Conservation (phyloP, 2,329 filamentous ascomycete species). For the Byssothecium circinans region DNA sequence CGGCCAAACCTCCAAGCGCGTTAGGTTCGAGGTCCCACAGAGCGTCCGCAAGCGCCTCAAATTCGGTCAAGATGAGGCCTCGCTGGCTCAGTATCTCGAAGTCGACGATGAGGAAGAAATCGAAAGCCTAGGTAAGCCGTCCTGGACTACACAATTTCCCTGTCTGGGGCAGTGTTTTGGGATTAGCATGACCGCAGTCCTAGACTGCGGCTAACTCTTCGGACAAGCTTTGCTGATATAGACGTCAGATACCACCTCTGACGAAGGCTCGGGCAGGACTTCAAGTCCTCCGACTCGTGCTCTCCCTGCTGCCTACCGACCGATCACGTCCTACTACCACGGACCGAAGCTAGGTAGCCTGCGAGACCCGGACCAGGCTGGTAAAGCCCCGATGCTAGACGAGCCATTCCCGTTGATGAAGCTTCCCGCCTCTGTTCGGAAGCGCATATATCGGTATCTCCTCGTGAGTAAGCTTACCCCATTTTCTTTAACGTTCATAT, state of each 20-base stretch:
- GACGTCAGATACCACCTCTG: too few species aligned
- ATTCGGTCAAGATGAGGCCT: slow-evolving; percentile 12
- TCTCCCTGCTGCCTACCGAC: not conserved
- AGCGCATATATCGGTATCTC: slow-evolving; percentile 24
- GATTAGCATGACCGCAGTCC: too few species aligned
- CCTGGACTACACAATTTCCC: too few species aligned
- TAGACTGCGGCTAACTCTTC: too few species aligned
- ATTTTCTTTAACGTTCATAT: too few species aligned
- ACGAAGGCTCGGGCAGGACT: too few species aligned
- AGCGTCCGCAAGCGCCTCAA: slow-evolving; percentile 1
- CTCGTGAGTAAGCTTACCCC: slow-evolving; percentile 10
- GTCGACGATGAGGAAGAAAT: slow-evolving; percentile 9
- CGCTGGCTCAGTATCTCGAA: slow-evolving; percentile 10
- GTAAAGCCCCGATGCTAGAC: not conserved
- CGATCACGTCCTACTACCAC: not conserved
- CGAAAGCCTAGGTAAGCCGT: not conserved
- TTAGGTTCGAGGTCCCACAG: slow-evolving; percentile 6
- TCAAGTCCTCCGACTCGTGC: too few species aligned
- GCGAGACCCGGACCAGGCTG: not conserved
- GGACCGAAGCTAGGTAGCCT: not conserved
- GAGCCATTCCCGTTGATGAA: slow-evolving; percentile 22
- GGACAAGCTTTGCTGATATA: too few species aligned
- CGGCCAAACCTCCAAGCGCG: slow-evolving; percentile 9
- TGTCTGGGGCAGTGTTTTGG: too few species aligned
- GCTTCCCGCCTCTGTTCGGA: slow-evolving; percentile 23